Evolutionary conservation across 352 stramenopile genomes (phyloP).

Genomic region (Pythium myriotylum): DNA sequence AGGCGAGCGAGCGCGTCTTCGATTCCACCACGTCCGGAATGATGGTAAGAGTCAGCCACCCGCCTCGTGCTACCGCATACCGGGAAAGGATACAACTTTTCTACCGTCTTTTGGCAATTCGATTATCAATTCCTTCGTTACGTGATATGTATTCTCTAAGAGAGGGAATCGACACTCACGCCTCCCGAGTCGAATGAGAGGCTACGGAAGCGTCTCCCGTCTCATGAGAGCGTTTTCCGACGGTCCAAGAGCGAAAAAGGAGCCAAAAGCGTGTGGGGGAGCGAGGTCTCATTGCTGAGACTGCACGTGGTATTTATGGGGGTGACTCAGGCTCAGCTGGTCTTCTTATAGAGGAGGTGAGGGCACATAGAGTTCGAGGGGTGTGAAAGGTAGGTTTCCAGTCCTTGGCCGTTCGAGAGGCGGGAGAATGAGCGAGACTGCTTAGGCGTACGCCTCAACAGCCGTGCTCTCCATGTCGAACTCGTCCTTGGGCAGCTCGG

Average conservation of each 20-base stretch:
- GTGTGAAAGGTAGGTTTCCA: no score
- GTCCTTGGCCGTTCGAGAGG: no score
- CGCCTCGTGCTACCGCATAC: constrained; percentile 1
- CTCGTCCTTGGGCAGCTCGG: constrained; percentile 43
- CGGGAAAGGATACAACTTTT: background rate
- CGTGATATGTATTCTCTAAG: no score
- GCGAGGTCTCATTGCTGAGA: background rate
- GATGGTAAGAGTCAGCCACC: constrained; percentile 20
- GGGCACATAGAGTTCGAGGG: background rate
- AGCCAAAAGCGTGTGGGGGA: background rate
- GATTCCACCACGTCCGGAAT: constrained; percentile 23
- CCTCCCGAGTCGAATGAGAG: background rate
- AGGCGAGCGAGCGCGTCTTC: no score
- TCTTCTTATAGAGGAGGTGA: background rate
- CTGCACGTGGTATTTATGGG: background rate
- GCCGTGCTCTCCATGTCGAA: constrained; percentile 41
- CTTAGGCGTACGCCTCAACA: constrained; percentile 42
- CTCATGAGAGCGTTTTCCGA: background rate
- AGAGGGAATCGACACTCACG: background rate
- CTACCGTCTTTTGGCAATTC: no score
- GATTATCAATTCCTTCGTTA: no score
- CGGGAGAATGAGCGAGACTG: background rate
- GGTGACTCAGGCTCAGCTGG: background rate
- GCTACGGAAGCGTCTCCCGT: background rate
- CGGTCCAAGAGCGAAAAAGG: constrained; percentile 1